Percentiles rank a stretch among this genome's conserved stretches.
These are phyloP conservation scores for Oryza officinalis DNA, from an alignment of 176 grass and related monocot genomes.

Conservation along the genomic window DNA sequence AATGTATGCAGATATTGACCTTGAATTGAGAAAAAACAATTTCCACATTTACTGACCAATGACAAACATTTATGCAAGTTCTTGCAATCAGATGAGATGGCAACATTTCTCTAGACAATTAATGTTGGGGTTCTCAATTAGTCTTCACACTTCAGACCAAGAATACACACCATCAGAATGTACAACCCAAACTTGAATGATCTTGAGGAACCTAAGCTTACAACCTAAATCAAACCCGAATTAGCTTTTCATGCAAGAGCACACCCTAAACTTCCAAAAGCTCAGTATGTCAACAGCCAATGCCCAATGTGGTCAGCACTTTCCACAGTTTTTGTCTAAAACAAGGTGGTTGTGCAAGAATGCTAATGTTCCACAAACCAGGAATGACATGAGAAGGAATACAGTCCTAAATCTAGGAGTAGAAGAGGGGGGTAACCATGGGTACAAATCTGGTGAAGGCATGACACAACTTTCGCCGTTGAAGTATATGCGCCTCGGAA, in stretches of 20 bases:
- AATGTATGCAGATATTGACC: not conserved
- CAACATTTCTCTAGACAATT: not conserved
- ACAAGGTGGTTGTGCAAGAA: conserved; percentile 45
- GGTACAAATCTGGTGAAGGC: conserved; percentile 65
- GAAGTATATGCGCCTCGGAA: conserved; percentile 76
- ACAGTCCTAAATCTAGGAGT: conserved; percentile 12
- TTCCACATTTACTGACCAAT: conserved; percentile 1
- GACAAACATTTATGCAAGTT: not conserved
- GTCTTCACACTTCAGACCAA: not conserved
- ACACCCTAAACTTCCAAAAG: conserved; percentile 18
- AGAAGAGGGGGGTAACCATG: conserved; percentile 54
- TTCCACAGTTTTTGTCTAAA: conserved; percentile 12
- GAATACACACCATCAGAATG: conserved; percentile 7
- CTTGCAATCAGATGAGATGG: not conserved
- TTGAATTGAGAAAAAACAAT: not conserved
- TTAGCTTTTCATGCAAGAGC: conserved; percentile 22
- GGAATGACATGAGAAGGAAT: conserved; percentile 25
- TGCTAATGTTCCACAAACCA: conserved; percentile 15
- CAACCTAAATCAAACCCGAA: conserved; percentile 1
- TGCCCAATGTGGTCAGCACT: conserved; percentile 3
- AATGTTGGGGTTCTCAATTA: not conserved
- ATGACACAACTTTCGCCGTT: conserved; percentile 79
- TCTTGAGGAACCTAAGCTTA: conserved; percentile 2
- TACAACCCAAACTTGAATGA: conserved; percentile 21
- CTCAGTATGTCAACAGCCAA: not conserved